Base-by-base conservation (phyloP, 2,329 filamentous ascomycete species). In the Colletotrichum sp. region DNA sequence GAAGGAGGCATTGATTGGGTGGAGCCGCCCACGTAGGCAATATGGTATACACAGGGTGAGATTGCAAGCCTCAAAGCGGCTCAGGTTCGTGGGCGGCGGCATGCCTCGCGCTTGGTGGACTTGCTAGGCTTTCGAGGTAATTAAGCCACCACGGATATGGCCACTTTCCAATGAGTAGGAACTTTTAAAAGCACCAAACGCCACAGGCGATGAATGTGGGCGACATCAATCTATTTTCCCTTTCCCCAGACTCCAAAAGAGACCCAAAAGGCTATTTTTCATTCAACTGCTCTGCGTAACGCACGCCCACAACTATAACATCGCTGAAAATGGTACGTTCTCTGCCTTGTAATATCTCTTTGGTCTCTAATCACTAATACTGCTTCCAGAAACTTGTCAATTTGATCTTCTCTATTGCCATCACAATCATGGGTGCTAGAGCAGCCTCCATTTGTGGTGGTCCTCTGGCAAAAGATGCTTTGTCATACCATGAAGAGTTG, bases 131-230 rank as follows among this genome's bases (percentile, higher is more conserved):
- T 48, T n/a, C 9, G 9, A 48, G 38, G 18, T n/a, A 12, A 21
- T 48, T 12, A n/a, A 48, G 3, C 0, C 18, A n/a, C 9, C 38
- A 48, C 0, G 38, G 2, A 48, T 0, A n/a, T 21, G 38, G 3
- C 38, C 38, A 48, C 18, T 48, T 2, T n/a, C 18, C 3, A 48
- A 3, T 48, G 9, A 48, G 3, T 4, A n/a, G 38, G 4, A 48
- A 48, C 38, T 48, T 4, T 7, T 12, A 48, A n/a, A 10, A n/a
- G 5, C 3, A 48, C 9, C 38, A n/a, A 0, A 48, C 38, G 9
- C 38, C 38, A 4, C 3, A 3, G 0, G 18, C n/a, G 38, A n/a
- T 48, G 18, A 48, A 48, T 6, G 5, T n/a, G 18, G 5, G 9
- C 9, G 9, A n/a, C 6, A n/a, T 1, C 10, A 48, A 0, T n/a